Conservation (phyloP, 257 asterid genomes). For the Ophiorrhiza pumila region DNA sequence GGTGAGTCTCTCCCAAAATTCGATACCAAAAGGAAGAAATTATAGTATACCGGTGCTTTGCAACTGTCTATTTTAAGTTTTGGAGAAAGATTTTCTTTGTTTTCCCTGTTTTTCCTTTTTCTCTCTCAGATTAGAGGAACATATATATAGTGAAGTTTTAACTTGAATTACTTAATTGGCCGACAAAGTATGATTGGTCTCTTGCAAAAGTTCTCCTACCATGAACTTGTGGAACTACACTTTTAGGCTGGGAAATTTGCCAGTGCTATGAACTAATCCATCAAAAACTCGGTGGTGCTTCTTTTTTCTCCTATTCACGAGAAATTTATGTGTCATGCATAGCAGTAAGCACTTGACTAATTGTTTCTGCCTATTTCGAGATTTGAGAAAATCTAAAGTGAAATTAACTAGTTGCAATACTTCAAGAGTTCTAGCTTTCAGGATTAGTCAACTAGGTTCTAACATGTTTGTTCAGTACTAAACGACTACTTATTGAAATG, state of each 20-base stretch:
- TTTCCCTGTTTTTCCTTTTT: neutral
- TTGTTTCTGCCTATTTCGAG: no score
- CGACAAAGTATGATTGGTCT: neutral
- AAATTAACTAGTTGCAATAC: neutral
- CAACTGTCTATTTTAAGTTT: neutral
- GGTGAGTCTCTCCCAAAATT: neutral
- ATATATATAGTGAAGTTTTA: neutral
- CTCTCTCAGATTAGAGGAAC: neutral
- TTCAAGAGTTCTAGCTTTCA: neutral
- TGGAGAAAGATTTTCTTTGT: neutral
- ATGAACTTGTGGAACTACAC: neutral
- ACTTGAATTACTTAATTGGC: neutral
- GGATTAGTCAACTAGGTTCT: neutral
- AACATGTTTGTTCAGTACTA: neutral
- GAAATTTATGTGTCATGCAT: neutral
- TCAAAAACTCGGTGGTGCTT: neutral
- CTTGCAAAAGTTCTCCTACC: neutral
- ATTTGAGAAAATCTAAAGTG: neutral
- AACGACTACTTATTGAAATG: neutral
- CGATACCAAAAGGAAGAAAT: neutral
- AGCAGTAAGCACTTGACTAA: neutral
- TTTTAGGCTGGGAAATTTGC: no score
- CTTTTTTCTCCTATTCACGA: neutral
- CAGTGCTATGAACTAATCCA: neutral
- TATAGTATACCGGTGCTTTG: neutral